Evolutionary conservation across 2,329 filamentous ascomycete species (phyloP).

Genomic region (Alternaria brassicae): DNA sequence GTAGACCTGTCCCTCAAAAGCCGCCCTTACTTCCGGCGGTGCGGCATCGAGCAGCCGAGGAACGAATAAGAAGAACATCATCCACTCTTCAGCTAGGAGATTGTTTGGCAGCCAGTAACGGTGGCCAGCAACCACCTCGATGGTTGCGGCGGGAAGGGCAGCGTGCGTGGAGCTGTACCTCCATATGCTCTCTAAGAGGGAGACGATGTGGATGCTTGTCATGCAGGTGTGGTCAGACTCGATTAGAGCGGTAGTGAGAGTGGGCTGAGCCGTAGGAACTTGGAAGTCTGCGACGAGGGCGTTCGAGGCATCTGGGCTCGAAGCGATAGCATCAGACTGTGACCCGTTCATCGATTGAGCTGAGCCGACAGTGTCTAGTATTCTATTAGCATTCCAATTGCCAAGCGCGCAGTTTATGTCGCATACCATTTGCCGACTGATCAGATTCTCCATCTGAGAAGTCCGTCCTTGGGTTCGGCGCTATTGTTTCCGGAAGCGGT

Average conservation of each 20-base stretch:
- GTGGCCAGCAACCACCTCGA: slow-evolving; percentile 8
- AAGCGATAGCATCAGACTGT: background rate
- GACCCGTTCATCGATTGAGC: background rate
- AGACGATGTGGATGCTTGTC: background rate
- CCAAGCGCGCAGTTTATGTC: background rate
- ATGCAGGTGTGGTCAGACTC: background rate
- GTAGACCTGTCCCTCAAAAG: background rate
- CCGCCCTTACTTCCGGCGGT: background rate
- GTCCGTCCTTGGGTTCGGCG: background rate
- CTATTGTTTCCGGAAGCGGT: background rate
- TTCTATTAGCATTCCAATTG: background rate
- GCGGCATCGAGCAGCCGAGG: background rate
- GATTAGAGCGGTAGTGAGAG: background rate
- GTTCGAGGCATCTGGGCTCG: background rate
- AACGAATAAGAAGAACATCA: slow-evolving; percentile 2
- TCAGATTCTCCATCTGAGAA: background rate
- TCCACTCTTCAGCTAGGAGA: slow-evolving; percentile 8
- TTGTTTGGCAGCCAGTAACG: slow-evolving; percentile 8
- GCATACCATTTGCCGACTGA: background rate
- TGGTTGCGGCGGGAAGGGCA: background rate
- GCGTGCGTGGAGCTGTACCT: background rate
- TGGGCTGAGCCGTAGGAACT: background rate
- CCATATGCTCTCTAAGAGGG: background rate
- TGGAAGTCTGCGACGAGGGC: background rate
- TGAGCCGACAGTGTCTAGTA: background rate